Conservation (phyloP, 139 green algal species). For the Tetradesmus obliquus region DNA sequence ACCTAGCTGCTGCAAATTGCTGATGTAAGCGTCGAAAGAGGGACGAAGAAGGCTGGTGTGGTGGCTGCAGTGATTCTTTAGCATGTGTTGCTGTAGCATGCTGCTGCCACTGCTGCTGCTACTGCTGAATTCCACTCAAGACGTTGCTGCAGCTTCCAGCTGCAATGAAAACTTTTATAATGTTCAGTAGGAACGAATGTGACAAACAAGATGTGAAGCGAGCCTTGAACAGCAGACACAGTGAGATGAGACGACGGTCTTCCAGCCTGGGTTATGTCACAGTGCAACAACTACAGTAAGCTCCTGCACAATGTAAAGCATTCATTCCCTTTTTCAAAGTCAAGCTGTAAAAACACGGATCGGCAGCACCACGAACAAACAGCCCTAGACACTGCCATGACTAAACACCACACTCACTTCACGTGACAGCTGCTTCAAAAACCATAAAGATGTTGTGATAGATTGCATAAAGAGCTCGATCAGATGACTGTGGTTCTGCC, state of each 20-base stretch:
- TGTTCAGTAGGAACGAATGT: too few relatives aligned
- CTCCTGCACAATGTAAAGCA: neutral
- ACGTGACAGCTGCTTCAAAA: too few relatives aligned
- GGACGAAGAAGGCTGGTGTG: neutral
- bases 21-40: neutral
- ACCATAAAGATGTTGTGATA: too few relatives aligned
- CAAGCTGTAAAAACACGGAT: neutral
- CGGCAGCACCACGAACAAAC: neutral
- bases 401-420: neutral
- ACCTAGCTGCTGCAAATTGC: neutral
- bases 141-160: neutral
- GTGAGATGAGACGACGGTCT: too few relatives aligned
- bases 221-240: too few relatives aligned
- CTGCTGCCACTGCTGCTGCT: neutral
- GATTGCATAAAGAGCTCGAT: too few relatives aligned
- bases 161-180: too few relatives aligned
- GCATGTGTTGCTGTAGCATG: neutral
- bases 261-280: too few relatives aligned
- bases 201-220: too few relatives aligned
- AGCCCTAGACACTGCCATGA: neutral
- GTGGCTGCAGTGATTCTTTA: neutral
- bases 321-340: neutral
- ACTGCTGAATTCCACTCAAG: neutral
- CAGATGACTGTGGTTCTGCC: too few relatives aligned
- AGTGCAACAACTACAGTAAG: too few relatives aligned